phyloP scores from a whole-genome alignment of 352 stramenopile genomes.

The Phytophthora idaei region DNA sequence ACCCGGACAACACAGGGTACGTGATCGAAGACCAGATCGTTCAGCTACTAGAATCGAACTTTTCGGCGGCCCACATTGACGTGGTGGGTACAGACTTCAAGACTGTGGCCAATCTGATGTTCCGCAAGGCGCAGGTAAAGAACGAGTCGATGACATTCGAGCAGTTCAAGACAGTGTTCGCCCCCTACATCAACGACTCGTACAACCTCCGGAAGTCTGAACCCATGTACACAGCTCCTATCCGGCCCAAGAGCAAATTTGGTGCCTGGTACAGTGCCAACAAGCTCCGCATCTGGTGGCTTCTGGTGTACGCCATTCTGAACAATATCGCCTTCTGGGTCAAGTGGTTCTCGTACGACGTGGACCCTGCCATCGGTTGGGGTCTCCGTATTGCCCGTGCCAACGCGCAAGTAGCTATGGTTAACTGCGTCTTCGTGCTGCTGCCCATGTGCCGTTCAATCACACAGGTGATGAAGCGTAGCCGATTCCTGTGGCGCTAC shows the following conservation, averaged over 20 bases:
- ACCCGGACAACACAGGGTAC: slow-evolving; percentile 52
- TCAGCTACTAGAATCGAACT: slow-evolving; percentile 73
- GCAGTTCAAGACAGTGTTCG: slow-evolving; percentile 77
- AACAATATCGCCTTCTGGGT: slow-evolving; percentile 78
- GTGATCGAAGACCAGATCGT: slow-evolving; percentile 72
- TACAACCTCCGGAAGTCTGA: slow-evolving; percentile 52
- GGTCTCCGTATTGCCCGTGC: slow-evolving; percentile 71
- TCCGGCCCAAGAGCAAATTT: slow-evolving; percentile 58
- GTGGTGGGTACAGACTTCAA: slow-evolving; percentile 76
- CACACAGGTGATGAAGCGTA: slow-evolving; percentile 74
- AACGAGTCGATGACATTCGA: slow-evolving; percentile 71
- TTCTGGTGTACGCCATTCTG: slow-evolving; percentile 68
- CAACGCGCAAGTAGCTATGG: slow-evolving; percentile 77
- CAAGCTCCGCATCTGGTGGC: slow-evolving; percentile 80
- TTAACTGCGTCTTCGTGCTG: slow-evolving; percentile 80
- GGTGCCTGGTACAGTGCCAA: slow-evolving; percentile 72
- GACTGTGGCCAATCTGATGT: slow-evolving; percentile 70
- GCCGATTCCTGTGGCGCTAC: slow-evolving; percentile 64
- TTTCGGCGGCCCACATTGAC: slow-evolving; percentile 71
- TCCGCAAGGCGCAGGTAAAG: slow-evolving; percentile 63
- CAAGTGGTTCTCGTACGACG: slow-evolving; percentile 76
- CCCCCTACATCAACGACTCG: slow-evolving; percentile 67
- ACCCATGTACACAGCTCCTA: slow-evolving; percentile 38
- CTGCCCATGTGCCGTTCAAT: slow-evolving; percentile 84
- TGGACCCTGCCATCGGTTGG: slow-evolving; percentile 79